Evolutionary conservation across 805 yeast species (phyloP), one percentile per base, ranked within the genome.

Genomic region (Candida argentea): DNA sequence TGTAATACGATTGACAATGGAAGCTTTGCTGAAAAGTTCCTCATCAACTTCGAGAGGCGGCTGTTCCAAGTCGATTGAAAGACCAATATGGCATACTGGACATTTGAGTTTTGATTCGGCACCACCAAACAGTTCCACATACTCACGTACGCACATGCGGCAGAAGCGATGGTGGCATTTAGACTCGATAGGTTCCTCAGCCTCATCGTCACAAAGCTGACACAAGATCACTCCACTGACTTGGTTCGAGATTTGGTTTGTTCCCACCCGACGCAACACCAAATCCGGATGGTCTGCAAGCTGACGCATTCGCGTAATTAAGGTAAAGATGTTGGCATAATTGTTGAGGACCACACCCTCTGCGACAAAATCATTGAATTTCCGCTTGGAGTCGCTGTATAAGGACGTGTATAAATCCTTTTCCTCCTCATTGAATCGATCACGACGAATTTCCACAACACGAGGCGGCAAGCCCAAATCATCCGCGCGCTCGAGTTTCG

Each of bases 261-360:
- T 45, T 3, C 70, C 70, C 17, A 76, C 67, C 29, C 87, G 65
- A 40, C 86, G 76, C 47, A 91, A 61, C 1, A 91, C 96, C 37
- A 91, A 61, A 56, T 91, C 99, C 0, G 99, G 99, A 53, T 91
- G 99, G 51, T 91, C 98, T 0, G 98, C 97, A 42, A 91, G 63
- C 55, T 91, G 98, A 44, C 99, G 73, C 98, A 91, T 93, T 43
- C 98, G 65, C 0, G 98, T 91, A 44, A 91, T 87, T 32, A 91
- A 66, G 0, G 97, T 87, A 58, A 91, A 91, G 45, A 91, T 91
- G 46, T 91, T 91, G 25, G 98, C 98, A 57, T 91, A 91, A 52
- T 91, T 91, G 56, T 91, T 91, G 33, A 91, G 62, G 14, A 91
- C 96, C 22, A 91, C 95, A 55, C 98, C 98, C 47, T 84, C 89